Conservation (phyloP, 306 rosid genomes). For the Lablab purpureus region DNA sequence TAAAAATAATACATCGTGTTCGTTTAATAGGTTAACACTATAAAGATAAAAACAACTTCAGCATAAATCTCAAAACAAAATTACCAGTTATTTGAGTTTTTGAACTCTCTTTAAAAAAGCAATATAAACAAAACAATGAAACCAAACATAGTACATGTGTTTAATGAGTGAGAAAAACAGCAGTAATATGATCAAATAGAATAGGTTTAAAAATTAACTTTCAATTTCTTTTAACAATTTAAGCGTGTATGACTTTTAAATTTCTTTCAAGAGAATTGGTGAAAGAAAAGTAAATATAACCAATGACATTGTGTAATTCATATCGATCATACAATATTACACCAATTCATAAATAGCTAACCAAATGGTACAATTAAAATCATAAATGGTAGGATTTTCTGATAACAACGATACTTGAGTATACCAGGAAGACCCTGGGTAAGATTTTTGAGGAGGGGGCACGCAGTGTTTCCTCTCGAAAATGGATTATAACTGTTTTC, state of each 20-base stretch:
- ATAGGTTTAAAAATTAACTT: not conserved
- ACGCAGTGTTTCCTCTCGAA: not conserved
- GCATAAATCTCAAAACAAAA: not conserved
- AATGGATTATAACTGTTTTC: slow-evolving; percentile 16
- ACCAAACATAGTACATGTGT: not conserved
- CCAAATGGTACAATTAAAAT: not conserved
- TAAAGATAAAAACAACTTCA: not conserved
- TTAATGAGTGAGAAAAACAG: not conserved
- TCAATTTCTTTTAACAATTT: not conserved
- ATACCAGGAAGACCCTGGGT: slow-evolving; percentile 29
- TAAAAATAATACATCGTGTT: not conserved
- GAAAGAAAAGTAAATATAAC: not conserved
- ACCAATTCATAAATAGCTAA: not conserved
- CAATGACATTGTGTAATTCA: not conserved
- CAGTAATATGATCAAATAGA: not conserved
- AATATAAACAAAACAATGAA: not conserved
- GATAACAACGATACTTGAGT: not conserved
- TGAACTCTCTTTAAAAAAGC: not conserved
- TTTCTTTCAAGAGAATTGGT: not conserved
- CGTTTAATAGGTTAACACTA: not conserved
- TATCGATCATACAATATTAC: not conserved
- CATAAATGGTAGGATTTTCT: not conserved
- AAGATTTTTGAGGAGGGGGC: not conserved
- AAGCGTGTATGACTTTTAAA: not conserved
- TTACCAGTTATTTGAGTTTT: not conserved